Evolutionary conservation across 2,329 filamentous ascomycete genomes (phyloP), one percentile per base, ranked within the genome.

Genomic region (Penicillium verrucosum): DNA sequence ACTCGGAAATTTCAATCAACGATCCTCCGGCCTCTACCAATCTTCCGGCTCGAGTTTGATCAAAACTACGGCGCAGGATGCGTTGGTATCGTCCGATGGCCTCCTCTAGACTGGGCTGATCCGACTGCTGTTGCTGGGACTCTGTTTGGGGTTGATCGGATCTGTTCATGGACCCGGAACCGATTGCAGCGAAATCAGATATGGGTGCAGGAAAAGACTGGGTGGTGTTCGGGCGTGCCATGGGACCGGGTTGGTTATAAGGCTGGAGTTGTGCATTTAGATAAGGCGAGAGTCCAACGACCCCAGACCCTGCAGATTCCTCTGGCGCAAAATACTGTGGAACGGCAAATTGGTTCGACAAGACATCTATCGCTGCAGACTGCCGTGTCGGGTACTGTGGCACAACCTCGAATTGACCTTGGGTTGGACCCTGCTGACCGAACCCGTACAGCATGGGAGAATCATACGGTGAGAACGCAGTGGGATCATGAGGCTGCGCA

Each of bases 361-460:
- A 81, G 77, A 91, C 89, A 73, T 91, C 89, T 77, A 94, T 84
- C 59, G 83, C 85, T 81, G 88, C 85, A 77, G 88, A 84, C 71
- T 91, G 89, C 79, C 89, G 87, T 65, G 86, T 80, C 69, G 87
- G 82, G 78, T 91, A 95, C 70, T 87, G 87, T 77, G 86, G 83
- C 72, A 87, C 85, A 70, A 85, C 79, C 75, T 93, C 89, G 78
- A 95, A 96, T 65, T 81, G 75, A 59, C 76, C 88, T 80, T 78
- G 84, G 73, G 77, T 78, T 80, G 76, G 77, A 60, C 78, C 79
- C 68, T 85, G 79, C 71, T 87, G 86, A 70, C 82, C 79, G 68
- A 92, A 88, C 77, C 86, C 87, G 80, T 95, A 95, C 82, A 94
- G 87, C 78, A 93, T 85, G 61, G 84, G 84, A 54, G 84, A 78